Conservation (phyloP, 495 filamentous ascomycete species). For the Talaromyces ruber region DNA sequence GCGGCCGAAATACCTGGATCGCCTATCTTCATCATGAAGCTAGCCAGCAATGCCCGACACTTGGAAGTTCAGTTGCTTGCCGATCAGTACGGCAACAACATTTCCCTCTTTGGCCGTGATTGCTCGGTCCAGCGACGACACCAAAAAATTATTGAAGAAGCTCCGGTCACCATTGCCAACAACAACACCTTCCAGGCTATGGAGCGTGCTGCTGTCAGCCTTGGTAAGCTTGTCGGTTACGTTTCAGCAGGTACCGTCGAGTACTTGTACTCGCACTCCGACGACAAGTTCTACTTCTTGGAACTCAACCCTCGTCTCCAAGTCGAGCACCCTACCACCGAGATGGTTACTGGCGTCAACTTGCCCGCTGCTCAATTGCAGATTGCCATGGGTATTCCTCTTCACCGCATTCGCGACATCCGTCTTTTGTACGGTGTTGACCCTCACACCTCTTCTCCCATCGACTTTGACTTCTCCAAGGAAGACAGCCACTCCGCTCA, state of each 20-base stretch:
- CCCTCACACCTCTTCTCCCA: slow-evolving; percentile 71
- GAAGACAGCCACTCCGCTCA: slow-evolving; percentile 78
- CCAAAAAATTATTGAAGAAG: slow-evolving; percentile 99
- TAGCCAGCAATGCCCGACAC: slow-evolving; percentile 92
- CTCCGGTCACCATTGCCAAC: slow-evolving; percentile 92
- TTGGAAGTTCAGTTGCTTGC: slow-evolving; percentile 95
- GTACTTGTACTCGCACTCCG: slow-evolving; percentile 96
- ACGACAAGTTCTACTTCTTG: slow-evolving; percentile 99
- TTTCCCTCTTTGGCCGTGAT: slow-evolving; percentile 96
- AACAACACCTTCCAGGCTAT: slow-evolving; percentile 83
- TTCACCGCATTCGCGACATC: slow-evolving; percentile 94
- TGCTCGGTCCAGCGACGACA: slow-evolving; percentile 98
- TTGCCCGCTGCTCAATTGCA: slow-evolving; percentile 95
- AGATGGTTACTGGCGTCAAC: slow-evolving; percentile 98
- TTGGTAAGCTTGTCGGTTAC: slow-evolving; percentile 92
- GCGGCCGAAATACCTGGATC: slow-evolving; percentile 98
- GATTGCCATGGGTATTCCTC: slow-evolving; percentile 96
- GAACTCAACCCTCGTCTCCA: slow-evolving; percentile 97
- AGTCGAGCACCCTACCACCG: slow-evolving; percentile 98
- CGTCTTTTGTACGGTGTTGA: slow-evolving; percentile 94
- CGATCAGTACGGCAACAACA: slow-evolving; percentile 99
- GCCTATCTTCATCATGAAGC: slow-evolving; percentile 99
- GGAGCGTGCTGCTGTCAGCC: slow-evolving; percentile 92
- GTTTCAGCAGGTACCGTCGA: slow-evolving; percentile 98
- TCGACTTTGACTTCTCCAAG: slow-evolving; percentile 94